Base-by-base conservation (phyloP, 768 basidiomycete species). In the Leccinum pellstonianum region DNA sequence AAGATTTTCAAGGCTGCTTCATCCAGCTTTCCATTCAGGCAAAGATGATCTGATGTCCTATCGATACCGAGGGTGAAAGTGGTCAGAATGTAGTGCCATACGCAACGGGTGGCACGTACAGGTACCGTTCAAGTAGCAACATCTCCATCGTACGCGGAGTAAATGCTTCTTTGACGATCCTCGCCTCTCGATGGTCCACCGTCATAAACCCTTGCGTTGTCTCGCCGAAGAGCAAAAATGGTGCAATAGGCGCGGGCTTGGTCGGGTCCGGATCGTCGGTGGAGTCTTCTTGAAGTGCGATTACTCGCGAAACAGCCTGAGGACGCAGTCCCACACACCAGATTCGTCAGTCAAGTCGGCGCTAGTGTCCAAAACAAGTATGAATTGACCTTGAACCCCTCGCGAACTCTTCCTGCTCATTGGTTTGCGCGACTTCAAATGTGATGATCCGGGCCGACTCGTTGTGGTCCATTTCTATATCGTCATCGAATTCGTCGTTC, bases 351-450 rank as follows among this genome's bases (percentile, higher is more conserved):
- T 14, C 9, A 1, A 33, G 15, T 31, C 0, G 14, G 23, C 6
- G 1, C 3, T 21, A 9, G 0, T 15, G 14, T 17, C 4, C 2
- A 47, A 54, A 7, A 14, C 21, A 4, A 10, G 12, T 12, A 35
- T n/a, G 4, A 15, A 71, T 10, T 64, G 14, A 84, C 84, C 63
- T 68, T 72, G 64, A 84, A 84, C 0, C 84, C 83, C 4, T 73
- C 70, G 11, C 75, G 74, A 8, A 72, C 64, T 85, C 84, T 55
- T 83, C 82, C 61, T 84, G 80, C 51, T 85, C 82, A 17, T 77
- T 77, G 6, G 79, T 83, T 66, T 85, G 83, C 0, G 76, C 68
- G 0, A 86, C 84, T 49, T 81, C 79, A 56, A 83, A 86, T 0
- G 76, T 77, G 64, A 81, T 83, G 56, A 86, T 68, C 9, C 84